Evolutionary conservation across 164 flowering plant species (phyloP), one percentile per base, ranked within the genome.

Genomic region (Cinnamomum chago): DNA sequence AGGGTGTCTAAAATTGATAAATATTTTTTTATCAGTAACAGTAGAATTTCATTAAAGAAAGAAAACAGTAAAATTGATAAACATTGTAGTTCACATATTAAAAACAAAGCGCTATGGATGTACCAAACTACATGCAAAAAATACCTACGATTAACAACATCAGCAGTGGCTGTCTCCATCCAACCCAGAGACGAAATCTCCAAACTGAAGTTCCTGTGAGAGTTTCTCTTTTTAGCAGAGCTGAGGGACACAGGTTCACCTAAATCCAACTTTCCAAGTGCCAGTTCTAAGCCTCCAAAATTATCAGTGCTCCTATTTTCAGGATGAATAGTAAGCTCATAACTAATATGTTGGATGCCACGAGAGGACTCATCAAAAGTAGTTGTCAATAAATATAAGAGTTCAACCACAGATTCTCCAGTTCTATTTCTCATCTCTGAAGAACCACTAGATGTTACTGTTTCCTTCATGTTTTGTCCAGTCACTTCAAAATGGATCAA

Each of bases 131-230:
- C n/a, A 71, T 18, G 27, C 13, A 17, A 77, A 72, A 85, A 85
- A 81, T 81, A 89, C 98, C 81, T 86, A 93, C 99, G 89, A 68
- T 86, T 79, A 55, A 82, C 79, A 82, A 92, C 88, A 79, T 93
- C 95, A 55, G 89, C 82, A 70, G 83, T 81, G 62, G 88, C 84
- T 40, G 83, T 70, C 47, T 83, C 88, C 93, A 96, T 86, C 98
- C 98, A 94, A 81, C 88, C 84, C 82, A 94, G 81, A 62, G 97
- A 88, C 78, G 97, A 85, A 55, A 86, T 52, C 67, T 85, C 70
- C 47, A 83, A 73, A 69, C 70, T 40, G 40, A 78, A 75, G 35
- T 62, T 76, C 70, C 81, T 76, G 11, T 73, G 71, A 22, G 77
- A 79, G 20, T 66, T 47, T 72, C 71, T 83, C 75, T 85, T 91